These are phyloP conservation scores for Gossypium armourianum DNA, from an alignment of 441 rosid genomes.

Conservation along the genomic window DNA sequence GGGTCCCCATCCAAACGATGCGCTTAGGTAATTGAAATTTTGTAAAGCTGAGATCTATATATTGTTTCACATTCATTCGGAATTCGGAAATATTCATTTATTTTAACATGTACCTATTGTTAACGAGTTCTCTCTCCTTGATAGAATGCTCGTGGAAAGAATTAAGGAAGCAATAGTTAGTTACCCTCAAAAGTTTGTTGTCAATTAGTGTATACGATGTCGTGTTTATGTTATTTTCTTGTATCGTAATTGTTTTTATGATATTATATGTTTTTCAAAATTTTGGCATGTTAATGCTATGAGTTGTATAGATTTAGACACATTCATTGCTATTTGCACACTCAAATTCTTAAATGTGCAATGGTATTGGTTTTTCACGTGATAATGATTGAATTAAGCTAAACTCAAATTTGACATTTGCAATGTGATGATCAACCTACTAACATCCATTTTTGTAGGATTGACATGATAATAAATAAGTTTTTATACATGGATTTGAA, in stretches of 20 bases:
- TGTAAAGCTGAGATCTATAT: neutral
- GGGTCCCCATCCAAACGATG: neutral
- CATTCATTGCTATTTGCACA: neutral
- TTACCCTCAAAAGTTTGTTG: neutral
- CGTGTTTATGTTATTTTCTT: neutral
- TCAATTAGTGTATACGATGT: neutral
- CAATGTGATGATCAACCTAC: no score
- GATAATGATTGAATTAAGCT: no score
- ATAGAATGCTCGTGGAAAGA: neutral
- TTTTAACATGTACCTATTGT: neutral
- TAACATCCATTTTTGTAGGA: neutral
- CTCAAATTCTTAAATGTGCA: neutral
- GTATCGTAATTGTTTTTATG: no score
- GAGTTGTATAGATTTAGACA: neutral
- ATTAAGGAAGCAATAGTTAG: neutral
- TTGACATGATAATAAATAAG: neutral
- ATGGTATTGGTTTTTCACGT: no score
- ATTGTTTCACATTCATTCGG: neutral
- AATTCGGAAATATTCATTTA: neutral
- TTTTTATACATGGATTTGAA: constrained; percentile 17
- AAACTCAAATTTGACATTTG: no score
- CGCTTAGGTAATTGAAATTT: neutral
- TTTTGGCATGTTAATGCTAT: neutral
- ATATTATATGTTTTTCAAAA: no score
- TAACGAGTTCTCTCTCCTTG: neutral